Conservation (phyloP, 2,329 filamentous ascomycete species). For the Talaromyces rugulosus region DNA sequence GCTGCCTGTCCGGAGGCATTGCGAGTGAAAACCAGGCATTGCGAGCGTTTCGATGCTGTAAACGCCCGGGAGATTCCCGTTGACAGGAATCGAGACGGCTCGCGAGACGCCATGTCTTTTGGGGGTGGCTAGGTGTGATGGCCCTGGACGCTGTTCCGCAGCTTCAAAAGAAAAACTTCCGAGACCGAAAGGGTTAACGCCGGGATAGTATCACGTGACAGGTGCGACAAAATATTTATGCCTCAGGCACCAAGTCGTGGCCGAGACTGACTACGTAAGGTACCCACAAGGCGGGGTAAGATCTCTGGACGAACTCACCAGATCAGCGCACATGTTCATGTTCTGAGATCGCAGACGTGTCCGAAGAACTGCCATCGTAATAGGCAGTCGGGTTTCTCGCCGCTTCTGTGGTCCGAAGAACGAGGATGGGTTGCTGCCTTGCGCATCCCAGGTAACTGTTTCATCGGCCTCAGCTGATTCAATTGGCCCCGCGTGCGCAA, state of each 20-base stretch:
- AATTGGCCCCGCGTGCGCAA: background rate
- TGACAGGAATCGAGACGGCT: slow-evolving; percentile 36
- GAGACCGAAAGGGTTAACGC: slow-evolving; percentile 1
- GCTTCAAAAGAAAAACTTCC: slow-evolving; percentile 1
- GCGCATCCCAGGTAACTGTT: background rate
- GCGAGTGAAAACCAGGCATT: slow-evolving; percentile 36
- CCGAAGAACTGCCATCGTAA: background rate
- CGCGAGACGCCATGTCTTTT: slow-evolving; percentile 33
- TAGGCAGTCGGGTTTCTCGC: background rate
- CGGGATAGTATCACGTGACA: background rate
- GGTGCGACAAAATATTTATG: background rate
- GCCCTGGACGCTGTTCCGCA: background rate
- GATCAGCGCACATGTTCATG: background rate
- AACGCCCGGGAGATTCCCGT: slow-evolving; percentile 34
- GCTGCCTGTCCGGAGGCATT: slow-evolving; percentile 44
- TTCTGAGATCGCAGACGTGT: background rate
- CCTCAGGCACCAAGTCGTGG: background rate
- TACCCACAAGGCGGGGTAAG: background rate
- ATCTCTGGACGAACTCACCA: background rate
- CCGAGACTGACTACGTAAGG: background rate
- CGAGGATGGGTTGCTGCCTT: background rate
- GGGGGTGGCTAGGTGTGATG: slow-evolving; percentile 1
- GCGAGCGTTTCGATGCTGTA: slow-evolving; percentile 26
- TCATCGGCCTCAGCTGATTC: background rate
- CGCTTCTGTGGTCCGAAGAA: background rate